Conservation (phyloP, 139 green algal species). For the Micromonas pusilla region DNA sequence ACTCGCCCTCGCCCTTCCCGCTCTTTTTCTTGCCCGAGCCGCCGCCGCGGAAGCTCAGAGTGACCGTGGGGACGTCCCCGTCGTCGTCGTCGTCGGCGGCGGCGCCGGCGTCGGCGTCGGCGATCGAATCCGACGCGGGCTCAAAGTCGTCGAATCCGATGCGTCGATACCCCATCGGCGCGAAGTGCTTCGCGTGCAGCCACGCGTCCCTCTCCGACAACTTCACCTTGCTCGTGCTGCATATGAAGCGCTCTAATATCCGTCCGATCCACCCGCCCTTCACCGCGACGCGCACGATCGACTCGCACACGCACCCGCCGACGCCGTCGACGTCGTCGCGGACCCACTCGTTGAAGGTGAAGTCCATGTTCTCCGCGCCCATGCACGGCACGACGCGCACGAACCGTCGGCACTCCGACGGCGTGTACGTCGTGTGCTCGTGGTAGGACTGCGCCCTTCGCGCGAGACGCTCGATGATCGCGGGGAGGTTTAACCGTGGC, state of each 20-base stretch:
- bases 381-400: conserved; percentile 1
- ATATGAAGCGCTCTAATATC: background rate
- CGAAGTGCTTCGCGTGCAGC: background rate
- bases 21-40: no score
- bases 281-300: background rate
- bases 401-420: background rate
- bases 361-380: background rate
- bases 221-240: background rate
- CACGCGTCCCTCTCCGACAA: conserved; percentile 10
- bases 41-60: no score
- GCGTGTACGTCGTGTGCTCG: conserved; percentile 1
- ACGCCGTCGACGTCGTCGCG: background rate
- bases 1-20: no score
- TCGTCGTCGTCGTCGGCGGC: background rate
- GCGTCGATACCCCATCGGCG: background rate
- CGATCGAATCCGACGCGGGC: background rate
- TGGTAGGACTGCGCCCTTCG: conserved; percentile 8
- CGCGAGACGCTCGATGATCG: background rate
- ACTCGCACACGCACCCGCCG: background rate
- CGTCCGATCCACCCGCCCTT: background rate
- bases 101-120: background rate
- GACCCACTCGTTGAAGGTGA: conserved; percentile 1
- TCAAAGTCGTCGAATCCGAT: background rate
- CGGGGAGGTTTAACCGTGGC: background rate
- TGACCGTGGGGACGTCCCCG: no score